phyloP scores from a whole-genome alignment of 139 green algal species.

The Spirogloea muscicola region DNA sequence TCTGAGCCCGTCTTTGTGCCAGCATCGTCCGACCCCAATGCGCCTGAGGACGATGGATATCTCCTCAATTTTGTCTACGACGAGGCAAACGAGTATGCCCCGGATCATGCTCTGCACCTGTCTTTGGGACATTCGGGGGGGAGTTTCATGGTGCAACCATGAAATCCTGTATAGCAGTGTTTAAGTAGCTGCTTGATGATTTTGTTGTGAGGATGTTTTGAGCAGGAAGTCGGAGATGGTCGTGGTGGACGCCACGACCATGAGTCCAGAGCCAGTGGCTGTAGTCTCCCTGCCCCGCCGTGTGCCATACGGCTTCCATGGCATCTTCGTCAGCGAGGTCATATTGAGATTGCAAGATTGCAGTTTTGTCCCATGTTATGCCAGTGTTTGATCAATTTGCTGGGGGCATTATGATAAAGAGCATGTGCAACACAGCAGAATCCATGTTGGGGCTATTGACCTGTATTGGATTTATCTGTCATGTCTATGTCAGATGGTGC shows the following conservation, averaged over 20 bases:
- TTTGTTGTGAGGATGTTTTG: too few species aligned
- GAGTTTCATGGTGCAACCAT: too few species aligned
- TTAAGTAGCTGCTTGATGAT: too few species aligned
- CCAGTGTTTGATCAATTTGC: too few species aligned
- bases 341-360: too few species aligned
- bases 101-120: background rate
- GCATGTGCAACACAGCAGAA: too few species aligned
- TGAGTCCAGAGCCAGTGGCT: slow-evolving; percentile 58
- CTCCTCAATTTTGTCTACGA: slow-evolving; percentile 69
- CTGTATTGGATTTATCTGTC: too few species aligned
- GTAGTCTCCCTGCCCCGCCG: slow-evolving; percentile 58
- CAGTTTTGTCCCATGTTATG: too few species aligned
- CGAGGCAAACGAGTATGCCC: background rate
- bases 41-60: slow-evolving; percentile 69
- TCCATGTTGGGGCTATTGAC: too few species aligned
- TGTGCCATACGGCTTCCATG: slow-evolving; percentile 72
- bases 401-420: too few species aligned
- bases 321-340: slow-evolving; percentile 54
- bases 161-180: too few species aligned
- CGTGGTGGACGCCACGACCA: slow-evolving; percentile 68
- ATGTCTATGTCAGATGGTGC: too few species aligned
- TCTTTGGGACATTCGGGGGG: background rate
- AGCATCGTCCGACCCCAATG: slow-evolving; percentile 7
- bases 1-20: slow-evolving; percentile 73
- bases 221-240: slow-evolving; percentile 51